Evolutionary conservation across 2,329 filamentous ascomycete species (phyloP), one percentile per base, ranked within the genome.

Genomic region (Blastomyces parvus): DNA sequence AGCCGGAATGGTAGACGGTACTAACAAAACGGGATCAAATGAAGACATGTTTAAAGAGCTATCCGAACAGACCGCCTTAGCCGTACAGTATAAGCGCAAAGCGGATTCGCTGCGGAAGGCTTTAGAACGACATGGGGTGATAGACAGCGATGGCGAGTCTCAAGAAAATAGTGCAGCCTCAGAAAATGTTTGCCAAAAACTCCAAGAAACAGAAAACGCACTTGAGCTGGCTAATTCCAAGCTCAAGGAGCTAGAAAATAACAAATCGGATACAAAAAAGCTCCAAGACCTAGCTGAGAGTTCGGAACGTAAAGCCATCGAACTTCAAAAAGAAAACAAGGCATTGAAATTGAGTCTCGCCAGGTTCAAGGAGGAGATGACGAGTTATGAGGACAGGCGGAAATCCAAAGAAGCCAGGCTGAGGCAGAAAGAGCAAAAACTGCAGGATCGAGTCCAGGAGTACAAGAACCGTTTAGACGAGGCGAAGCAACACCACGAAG

Each of bases 61-160:
- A 53, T 74, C 75, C 44, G 75, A 74, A 64, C 77, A 79, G 66
- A 80, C 78, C 3, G 72, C 77, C n/a, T 69, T 78, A 27, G 76
- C 77, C 7, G 66, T 79, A 59, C 73, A 77, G 60, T 78, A 79
- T 64, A 79, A 79, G 65, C 75, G 78, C 59, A 76, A 77, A 61
- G 76, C 74, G 14, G 72, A 71, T 36, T 69, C 68, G 36, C 62
- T 78, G 46, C 75, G 76, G 62, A 73, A 72, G 62, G 66, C 70
- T 8, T 70, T 78, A 27, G 75, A 78, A 64, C 69, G 69, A 44
- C 75, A 78, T 64, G 75, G 74, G 5, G 72, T 77, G n/a, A 69
- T 78, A 14, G 69, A 71, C 3, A 66, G 63, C 42, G 71, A 71
- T 27, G 67, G 67, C 17, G 70, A 71, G n/a, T 64, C 70, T 27